Conservation (phyloP, 2,329 filamentous ascomycete species). For the Talaromyces sp. region DNA sequence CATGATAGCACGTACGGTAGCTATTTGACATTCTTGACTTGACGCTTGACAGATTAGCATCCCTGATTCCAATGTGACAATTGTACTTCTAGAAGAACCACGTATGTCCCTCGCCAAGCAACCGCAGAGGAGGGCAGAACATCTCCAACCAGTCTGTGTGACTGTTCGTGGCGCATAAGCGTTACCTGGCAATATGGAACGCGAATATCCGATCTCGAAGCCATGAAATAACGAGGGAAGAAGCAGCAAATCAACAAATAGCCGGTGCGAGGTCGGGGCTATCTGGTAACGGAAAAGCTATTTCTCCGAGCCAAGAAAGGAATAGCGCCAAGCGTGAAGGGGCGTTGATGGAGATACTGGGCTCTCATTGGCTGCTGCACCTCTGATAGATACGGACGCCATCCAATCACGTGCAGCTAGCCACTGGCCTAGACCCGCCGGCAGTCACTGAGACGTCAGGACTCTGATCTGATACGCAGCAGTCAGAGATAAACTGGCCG, state of each 20-base stretch:
- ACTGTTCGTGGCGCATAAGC: neutral
- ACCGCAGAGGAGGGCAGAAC: neutral
- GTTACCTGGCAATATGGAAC: neutral
- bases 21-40: neutral
- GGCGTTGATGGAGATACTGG: neutral
- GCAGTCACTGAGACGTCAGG: slow-evolving; percentile 6
- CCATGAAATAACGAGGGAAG: neutral
- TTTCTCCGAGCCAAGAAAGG: neutral
- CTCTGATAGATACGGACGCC: neutral
- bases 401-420: neutral
- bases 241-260: slow-evolving; percentile 1
- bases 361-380: neutral
- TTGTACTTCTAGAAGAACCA: too few relatives aligned
- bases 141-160: neutral
- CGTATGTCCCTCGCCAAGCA: neutral
- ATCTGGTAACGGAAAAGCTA: neutral
- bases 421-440: neutral
- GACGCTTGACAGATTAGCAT: neutral
- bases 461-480: neutral
- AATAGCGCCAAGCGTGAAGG: neutral
- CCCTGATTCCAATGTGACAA: too few relatives aligned
- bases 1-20: neutral
- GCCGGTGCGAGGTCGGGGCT: neutral
- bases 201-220: neutral
- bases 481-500: neutral